Evolutionary conservation across 805 yeast genomes (phyloP).

Genomic region (Clavispora vitiphila): DNA sequence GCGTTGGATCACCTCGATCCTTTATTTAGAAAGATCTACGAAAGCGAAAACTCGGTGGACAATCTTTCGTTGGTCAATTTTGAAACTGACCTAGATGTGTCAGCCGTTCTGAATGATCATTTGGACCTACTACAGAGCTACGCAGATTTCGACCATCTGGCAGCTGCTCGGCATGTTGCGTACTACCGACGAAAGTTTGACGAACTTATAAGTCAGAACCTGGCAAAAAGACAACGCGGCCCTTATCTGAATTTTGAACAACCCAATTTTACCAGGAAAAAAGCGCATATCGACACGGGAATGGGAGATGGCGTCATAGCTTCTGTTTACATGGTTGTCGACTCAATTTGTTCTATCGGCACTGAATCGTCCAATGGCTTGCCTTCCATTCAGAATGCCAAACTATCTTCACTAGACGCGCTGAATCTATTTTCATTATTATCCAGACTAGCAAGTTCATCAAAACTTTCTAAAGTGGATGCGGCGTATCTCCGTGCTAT

Average conservation of each 20-base stretch:
- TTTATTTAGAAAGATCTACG: constrained; percentile 7
- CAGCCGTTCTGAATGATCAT: background rate
- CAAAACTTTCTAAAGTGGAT: constrained; percentile 6
- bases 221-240: background rate
- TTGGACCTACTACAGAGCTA: constrained; percentile 1
- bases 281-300: background rate
- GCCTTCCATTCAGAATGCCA: background rate
- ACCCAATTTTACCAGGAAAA: background rate
- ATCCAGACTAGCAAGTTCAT: constrained; percentile 18
- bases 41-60: constrained; percentile 2
- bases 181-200: constrained; percentile 2
- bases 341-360: background rate
- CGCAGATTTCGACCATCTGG: background rate
- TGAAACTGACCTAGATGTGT: constrained; percentile 5
- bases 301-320: background rate
- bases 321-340: background rate
- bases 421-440: background rate
- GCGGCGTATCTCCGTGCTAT: background rate
- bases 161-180: constrained; percentile 1
- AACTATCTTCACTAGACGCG: background rate
- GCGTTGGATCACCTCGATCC: constrained; percentile 8
- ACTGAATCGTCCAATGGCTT: background rate
- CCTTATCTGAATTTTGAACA: background rate
- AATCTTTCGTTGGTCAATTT: constrained; percentile 9
- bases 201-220: background rate